Evolutionary conservation across 139 green algal species (phyloP).

Genomic region (Chlamydomonas sp.): DNA sequence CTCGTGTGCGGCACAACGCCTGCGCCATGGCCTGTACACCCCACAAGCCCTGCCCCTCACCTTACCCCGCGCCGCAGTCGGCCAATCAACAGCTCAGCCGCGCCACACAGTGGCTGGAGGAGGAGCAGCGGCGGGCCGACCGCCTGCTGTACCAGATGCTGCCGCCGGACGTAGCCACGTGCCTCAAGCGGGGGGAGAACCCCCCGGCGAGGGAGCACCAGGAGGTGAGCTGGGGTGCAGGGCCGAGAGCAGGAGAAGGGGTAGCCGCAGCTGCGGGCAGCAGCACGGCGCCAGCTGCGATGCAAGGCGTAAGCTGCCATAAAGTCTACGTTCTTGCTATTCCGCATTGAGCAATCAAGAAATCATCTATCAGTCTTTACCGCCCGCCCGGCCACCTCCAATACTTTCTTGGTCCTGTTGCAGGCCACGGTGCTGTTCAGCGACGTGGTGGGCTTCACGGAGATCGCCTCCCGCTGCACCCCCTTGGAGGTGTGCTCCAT

Average conservation of each 20-base stretch:
- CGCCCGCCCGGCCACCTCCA: no score
- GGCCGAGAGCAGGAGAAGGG: no score
- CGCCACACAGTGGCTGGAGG: not conserved
- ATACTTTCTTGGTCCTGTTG: not conserved
- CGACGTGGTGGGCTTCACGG: conserved; percentile 23
- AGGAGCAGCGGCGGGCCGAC: conserved; percentile 10
- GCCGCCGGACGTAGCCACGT: not conserved
- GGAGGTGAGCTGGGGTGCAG: not conserved
- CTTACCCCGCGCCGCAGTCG: not conserved
- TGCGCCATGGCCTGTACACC: not conserved
- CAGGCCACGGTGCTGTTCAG: conserved; percentile 30
- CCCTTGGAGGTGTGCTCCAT: conserved; percentile 8
- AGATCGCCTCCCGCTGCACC: conserved; percentile 8
- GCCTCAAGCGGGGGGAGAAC: not conserved
- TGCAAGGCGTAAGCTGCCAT: no score
- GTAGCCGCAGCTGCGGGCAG: no score
- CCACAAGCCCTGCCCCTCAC: not conserved
- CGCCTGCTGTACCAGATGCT: conserved; percentile 31
- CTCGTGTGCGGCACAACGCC: not conserved
- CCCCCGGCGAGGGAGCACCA: conserved; percentile 5
- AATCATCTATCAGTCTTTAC: no score
- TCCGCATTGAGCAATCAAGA: no score
- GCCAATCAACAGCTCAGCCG: not conserved
- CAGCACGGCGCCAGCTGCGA: no score
- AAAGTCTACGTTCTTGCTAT: no score